phyloP scores from a whole-genome alignment of 176 grass and related monocot species.

The Saccharum officinarum region DNA sequence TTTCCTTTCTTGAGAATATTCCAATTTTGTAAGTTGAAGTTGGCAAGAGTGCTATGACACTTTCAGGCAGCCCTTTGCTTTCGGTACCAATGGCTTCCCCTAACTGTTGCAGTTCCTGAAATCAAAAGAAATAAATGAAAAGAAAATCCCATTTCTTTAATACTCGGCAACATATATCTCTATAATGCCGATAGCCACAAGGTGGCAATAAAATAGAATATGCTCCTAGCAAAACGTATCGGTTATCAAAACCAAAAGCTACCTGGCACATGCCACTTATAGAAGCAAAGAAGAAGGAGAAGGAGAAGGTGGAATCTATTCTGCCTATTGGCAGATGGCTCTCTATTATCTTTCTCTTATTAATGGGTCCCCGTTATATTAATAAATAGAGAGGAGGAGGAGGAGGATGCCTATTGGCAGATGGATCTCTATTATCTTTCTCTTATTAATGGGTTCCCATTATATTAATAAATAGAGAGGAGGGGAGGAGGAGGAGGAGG shows the following conservation, averaged over 20 bases:
- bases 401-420: too few relatives aligned
- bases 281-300: background rate
- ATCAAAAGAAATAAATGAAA: conserved; percentile 1
- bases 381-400: too few relatives aligned
- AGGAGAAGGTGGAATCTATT: too few relatives aligned
- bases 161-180: background rate
- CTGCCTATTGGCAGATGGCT: too few relatives aligned
- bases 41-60: conserved; percentile 55
- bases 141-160: background rate
- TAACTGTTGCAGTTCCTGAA: conserved; percentile 89
- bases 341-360: too few relatives aligned
- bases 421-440: too few relatives aligned
- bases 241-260: conserved; percentile 8
- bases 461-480: too few relatives aligned
- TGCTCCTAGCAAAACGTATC: background rate
- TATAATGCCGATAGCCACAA: background rate
- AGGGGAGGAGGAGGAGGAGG: too few relatives aligned
- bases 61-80: conserved; percentile 77
- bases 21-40: conserved; percentile 66
- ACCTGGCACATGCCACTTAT: background rate
- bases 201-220: background rate
- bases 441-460: too few relatives aligned
- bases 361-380: too few relatives aligned
- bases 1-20: conserved; percentile 86
- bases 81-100: conserved; percentile 76